Conservation (phyloP, 495 filamentous ascomycete genomes). For the Elasticomyces elasticus region DNA sequence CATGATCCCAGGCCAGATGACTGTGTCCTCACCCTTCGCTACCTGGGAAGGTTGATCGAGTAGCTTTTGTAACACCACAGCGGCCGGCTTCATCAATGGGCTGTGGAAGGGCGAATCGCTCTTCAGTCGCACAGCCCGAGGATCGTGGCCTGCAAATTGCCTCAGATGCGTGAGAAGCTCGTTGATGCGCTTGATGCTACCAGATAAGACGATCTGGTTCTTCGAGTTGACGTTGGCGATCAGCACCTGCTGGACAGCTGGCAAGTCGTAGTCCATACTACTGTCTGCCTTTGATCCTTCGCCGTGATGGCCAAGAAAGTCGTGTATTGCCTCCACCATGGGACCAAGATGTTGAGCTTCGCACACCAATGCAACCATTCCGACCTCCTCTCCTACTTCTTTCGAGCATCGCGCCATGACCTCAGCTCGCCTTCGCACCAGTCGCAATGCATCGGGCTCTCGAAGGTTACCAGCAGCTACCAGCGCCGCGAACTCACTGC, state of each 20-base stretch:
- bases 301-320: constrained; percentile 63
- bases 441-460: constrained; percentile 64
- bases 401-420: constrained; percentile 71
- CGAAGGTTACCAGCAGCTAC: constrained; percentile 69
- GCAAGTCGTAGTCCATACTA: constrained; percentile 42
- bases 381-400: constrained; percentile 62
- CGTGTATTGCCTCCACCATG: constrained; percentile 63
- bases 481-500: constrained; percentile 84
- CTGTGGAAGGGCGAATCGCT: constrained; percentile 90
- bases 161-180: constrained; percentile 79
- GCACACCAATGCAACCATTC: constrained; percentile 89
- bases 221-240: constrained; percentile 94
- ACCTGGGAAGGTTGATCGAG: constrained; percentile 41
- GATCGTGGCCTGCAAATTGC: constrained; percentile 89
- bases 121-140: constrained; percentile 75
- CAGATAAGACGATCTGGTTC: constrained; percentile 91
- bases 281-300: constrained; percentile 58
- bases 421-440: constrained; percentile 73
- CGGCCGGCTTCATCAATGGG: constrained; percentile 81
- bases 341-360: constrained; percentile 60
- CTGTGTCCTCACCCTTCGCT: constrained; percentile 38
- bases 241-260: constrained; percentile 72
- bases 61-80: constrained; percentile 56
- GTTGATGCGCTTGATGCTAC: constrained; percentile 74
- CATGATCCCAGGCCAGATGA: constrained; percentile 64